Base-by-base conservation (phyloP, 2,329 filamentous ascomycete species). In the Aureobasidium vineae region DNA sequence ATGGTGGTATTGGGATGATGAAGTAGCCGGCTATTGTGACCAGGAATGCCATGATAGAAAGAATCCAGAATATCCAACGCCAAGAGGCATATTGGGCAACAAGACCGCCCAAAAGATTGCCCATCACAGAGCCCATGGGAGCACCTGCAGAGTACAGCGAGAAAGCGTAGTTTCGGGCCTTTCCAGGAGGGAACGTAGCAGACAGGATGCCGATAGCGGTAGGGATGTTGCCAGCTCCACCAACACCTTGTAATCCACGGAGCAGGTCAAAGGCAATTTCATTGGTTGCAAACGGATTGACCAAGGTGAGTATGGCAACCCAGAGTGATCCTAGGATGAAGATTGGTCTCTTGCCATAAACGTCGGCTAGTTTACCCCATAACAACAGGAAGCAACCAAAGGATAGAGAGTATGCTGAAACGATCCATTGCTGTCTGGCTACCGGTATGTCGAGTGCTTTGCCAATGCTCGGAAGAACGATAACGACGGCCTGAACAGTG, bases 191-290 rank as follows among this genome's bases (percentile, higher is more conserved):
- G 65, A 90, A 90, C 0, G 86, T 89, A 1, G 85, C 84, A 0
- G 87, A 88, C 2, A 91, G 75, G 45, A 90, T 90, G 0, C 88
- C 88, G 72, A 91, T 85, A 0, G 88, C 88, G 0, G 88, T 90
- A 0, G 88, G 88, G 0, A 90, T 86, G 72, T 89, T 90, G 19
- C 87, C 86, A 1, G 88, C 88, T 31, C 86, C 86, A 1, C 87
- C 88, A 77, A 91, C 74, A 1, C 88, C 88, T 69, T 90, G 87
- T 8, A 91, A 77, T 0, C 84, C 88, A 3, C 88, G 81, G 70
- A 90, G 85, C 1, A 90, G 66, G 72, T 90, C 83, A 73, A 91
- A 90, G 6, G 82, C 84, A 67, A 90, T 86, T 74, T 91, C 88
- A 68, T 86, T 86, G 0, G 82, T 83, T 16, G 89, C 75, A 71